Percentiles rank a stretch among this genome's conserved stretches.
These are phyloP conservation scores for Liquidambar formosana DNA, from an alignment of 164 flowering plant genomes.

Conservation along the genomic window DNA sequence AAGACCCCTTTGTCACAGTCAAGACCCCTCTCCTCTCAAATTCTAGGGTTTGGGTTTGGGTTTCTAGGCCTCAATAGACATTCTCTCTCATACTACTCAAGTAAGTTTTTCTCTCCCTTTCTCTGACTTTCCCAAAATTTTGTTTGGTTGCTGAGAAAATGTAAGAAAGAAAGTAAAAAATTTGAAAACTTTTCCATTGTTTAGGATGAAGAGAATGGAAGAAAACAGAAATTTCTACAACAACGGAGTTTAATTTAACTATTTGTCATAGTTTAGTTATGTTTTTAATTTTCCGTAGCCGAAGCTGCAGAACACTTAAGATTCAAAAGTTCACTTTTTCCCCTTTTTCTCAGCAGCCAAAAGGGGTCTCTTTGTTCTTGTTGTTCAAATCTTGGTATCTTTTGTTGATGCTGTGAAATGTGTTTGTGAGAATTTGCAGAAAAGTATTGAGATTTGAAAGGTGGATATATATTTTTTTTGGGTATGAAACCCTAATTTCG, in stretches of 20 bases:
- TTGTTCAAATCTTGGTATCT: too few relatives aligned
- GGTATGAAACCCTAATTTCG: slow-evolving; percentile 20
- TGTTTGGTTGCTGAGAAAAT: slow-evolving; percentile 4
- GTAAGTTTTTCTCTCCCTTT: background rate
- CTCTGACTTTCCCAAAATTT: background rate
- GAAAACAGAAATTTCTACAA: too few relatives aligned
- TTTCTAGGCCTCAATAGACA: background rate
- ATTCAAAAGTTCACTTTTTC: background rate
- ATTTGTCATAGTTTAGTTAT: background rate
- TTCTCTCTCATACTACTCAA: background rate
- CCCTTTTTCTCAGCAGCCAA: background rate
- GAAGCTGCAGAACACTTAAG: background rate
- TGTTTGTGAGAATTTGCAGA: background rate
- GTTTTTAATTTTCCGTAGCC: background rate
- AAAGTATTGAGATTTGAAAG: background rate
- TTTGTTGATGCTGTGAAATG: background rate
- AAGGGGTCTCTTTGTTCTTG: background rate
- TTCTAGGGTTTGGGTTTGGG: slow-evolving; percentile 2
- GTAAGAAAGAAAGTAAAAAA: background rate
- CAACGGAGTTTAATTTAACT: background rate
- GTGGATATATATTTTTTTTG: too few relatives aligned
- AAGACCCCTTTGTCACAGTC: background rate
- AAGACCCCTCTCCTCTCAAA: background rate
- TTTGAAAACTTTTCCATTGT: background rate
- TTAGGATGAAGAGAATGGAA: too few relatives aligned